A percentile compares a stretch with the other conserved stretches of the same genome.
phyloP scores from a whole-genome alignment of 345 rosid species.

The Bruguiera parviflora region DNA sequence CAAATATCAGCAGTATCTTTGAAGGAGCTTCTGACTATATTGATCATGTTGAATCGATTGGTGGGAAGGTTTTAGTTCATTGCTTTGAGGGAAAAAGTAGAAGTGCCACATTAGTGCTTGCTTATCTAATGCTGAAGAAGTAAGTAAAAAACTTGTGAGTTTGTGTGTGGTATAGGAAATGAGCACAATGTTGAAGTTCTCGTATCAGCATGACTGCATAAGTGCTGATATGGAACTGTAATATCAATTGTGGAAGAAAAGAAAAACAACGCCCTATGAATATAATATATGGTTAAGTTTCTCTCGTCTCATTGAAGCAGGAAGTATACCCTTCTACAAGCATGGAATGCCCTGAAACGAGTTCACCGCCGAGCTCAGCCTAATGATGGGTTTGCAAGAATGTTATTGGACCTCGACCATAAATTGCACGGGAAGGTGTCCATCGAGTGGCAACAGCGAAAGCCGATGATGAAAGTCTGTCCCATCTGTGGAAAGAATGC shows the following conservation, averaged over 20 bases:
- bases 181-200: background rate
- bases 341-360: constrained; percentile 74
- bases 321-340: constrained; percentile 64
- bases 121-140: constrained; percentile 89
- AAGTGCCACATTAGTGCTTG: constrained; percentile 86
- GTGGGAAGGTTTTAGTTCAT: constrained; percentile 80
- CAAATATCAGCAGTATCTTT: constrained; percentile 72
- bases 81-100: constrained; percentile 99
- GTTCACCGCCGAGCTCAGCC: constrained; percentile 96
- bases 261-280: no score
- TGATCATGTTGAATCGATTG: constrained; percentile 69
- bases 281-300: no score
- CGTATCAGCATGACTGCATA: background rate
- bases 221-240: constrained; percentile 3
- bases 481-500: constrained; percentile 93
- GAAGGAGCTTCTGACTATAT: constrained; percentile 78
- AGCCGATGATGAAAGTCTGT: constrained; percentile 81
- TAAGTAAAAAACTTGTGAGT: constrained; percentile 34
- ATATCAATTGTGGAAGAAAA: no score
- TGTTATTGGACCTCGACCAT: constrained; percentile 58
- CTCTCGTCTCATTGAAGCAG: constrained; percentile 29
- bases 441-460: constrained; percentile 95
- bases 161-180: background rate
- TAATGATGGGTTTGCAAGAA: constrained; percentile 85
- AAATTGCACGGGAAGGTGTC: constrained; percentile 76